Evolutionary conservation across 371 early-diverging fungal species (phyloP), one percentile per base, ranked within the genome.

Genomic region (Rhizomucor miehei): DNA sequence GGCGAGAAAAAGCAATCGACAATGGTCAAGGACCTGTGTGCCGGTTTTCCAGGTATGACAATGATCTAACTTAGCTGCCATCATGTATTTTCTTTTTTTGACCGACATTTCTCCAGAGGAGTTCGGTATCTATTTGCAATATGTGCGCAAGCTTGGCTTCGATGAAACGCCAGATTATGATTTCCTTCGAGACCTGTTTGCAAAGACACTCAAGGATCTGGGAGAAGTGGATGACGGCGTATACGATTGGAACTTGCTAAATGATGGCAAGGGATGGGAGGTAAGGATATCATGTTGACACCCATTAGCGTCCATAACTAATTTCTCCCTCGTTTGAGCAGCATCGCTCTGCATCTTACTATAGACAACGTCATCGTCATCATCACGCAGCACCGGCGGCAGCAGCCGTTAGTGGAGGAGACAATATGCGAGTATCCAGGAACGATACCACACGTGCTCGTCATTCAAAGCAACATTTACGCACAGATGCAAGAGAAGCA

Each of bases 91-190:
- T 5, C 8, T 8, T 29, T 5, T 29, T 8, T 8, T 35, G n/a
- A 44, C 21, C n/a, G n/a, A 40, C n/a, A 36, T 81, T 1, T 82
- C 73, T 66, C 16, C n/a, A 68, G 89, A 87, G 53, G 94, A 93
- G 71, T 93, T 95, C 78, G 84, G 84, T 12, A 82, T 78, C 21
- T 95, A 95, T 59, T 77, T 98, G 43, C 79, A 81, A 47, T 96
- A 97, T 62, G 91, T 88, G 19, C 82, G 96, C 53, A 84, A 85
- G 57, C 79, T 95, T 25, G 87, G 87, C 35, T 98, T 95, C 64
- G 94, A 96, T 62, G 94, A 95, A 67, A 85, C 84, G 21, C 98
- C 98, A 5, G 92, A 97, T 67, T 98, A 98, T 66, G 89, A 90
- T 60, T 79, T 76, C 54, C 57, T 96, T 61, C 81, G 85, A 54